phyloP scores from a whole-genome alignment of 768 basidiomycete genomes.

The Boletus vinaceobasis region DNA sequence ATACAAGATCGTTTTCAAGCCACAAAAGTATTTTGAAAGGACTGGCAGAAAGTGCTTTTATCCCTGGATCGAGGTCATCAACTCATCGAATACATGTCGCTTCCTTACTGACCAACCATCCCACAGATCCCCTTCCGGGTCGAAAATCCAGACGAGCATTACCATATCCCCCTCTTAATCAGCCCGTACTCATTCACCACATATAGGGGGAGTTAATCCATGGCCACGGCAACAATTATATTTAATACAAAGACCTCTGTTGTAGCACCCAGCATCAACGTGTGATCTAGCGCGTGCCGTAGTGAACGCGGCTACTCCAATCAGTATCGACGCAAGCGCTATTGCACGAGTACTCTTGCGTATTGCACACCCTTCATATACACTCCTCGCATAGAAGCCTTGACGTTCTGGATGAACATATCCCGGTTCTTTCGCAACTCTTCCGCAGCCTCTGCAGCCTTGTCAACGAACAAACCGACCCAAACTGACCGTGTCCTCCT shows the following conservation, averaged over 20 bases:
- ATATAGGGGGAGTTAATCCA: slow-evolving; percentile 76
- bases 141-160: slow-evolving; percentile 71
- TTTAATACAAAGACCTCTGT: not conserved
- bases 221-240: not conserved
- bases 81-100: not conserved
- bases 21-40: slow-evolving; percentile 74
- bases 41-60: slow-evolving; percentile 72
- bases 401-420: slow-evolving; percentile 81
- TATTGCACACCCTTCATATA: slow-evolving; percentile 76
- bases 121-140: slow-evolving; percentile 75
- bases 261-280: slow-evolving; percentile 4
- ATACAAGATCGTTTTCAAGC: slow-evolving; percentile 86
- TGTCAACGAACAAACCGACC: slow-evolving; percentile 7
- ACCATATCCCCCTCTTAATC: slow-evolving; percentile 89
- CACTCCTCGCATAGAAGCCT: slow-evolving; percentile 80
- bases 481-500: slow-evolving; percentile 20
- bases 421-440: slow-evolving; percentile 90
- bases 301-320: slow-evolving; percentile 7
- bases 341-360: slow-evolving; percentile 63
- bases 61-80: slow-evolving; percentile 81
- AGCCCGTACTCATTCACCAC: slow-evolving; percentile 92
- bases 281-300: slow-evolving; percentile 2
- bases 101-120: slow-evolving; percentile 5
- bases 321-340: slow-evolving; percentile 12
- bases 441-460: slow-evolving; percentile 80